phyloP scores from a whole-genome alignment of 805 yeast species.

The Schwanniomyces vanrijiae region DNA sequence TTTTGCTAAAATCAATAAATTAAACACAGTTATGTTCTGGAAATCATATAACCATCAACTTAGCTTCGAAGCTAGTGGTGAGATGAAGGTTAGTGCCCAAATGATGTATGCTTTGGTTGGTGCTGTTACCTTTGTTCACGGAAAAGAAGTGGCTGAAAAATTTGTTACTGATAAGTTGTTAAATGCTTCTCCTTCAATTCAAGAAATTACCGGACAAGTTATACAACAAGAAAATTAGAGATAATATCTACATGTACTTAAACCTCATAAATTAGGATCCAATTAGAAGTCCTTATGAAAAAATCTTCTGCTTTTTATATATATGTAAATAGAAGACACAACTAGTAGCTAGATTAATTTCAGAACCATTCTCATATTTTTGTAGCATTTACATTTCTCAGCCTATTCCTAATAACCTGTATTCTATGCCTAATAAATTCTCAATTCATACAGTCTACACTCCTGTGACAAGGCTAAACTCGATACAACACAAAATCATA shows the following conservation, averaged over 20 bases:
- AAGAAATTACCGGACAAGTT: constrained; percentile 32
- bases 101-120: constrained; percentile 65
- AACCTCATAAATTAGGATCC: constrained; percentile 18
- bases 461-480: not conserved
- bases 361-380: not conserved
- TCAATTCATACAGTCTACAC: not conserved
- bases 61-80: constrained; percentile 52
- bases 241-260: constrained; percentile 12
- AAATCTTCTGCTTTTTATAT: constrained; percentile 2
- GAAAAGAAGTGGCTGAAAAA: constrained; percentile 54
- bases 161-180: constrained; percentile 57
- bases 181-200: constrained; percentile 24
- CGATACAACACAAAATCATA: not conserved
- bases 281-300: constrained; percentile 8
- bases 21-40: constrained; percentile 65
- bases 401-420: too few relatives aligned
- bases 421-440: too few relatives aligned
- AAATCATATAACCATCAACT: constrained; percentile 52
- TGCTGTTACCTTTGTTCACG: constrained; percentile 63
- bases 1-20: constrained; percentile 48
- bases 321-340: constrained; percentile 4
- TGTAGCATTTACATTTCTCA: too few relatives aligned
- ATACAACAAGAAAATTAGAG: constrained; percentile 27
- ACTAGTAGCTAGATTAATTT: not conserved
- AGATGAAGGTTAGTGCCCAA: constrained; percentile 52